A percentile compares a stretch with the other conserved stretches of the same genome.
Conservation (phyloP, 192 early-diverging fungal species). For the Coemansia sp. region DNA sequence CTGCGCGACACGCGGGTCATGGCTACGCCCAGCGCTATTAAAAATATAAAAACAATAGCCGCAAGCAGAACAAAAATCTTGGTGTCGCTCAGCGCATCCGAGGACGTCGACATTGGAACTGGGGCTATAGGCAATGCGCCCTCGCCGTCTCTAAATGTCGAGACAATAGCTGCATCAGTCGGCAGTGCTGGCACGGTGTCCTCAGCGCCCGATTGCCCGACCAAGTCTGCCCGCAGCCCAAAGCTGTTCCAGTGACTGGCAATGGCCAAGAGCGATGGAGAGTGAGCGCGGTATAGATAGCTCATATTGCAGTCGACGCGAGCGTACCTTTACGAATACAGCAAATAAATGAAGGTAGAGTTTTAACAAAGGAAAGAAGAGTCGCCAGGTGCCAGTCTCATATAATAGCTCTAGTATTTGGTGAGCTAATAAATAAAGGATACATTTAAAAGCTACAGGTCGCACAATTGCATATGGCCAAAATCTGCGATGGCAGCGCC, state of each 20-base stretch:
- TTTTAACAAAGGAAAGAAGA: not conserved
- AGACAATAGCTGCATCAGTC: not conserved
- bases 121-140: slow-evolving; percentile 11
- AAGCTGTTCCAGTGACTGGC: not conserved
- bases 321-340: not conserved
- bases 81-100: slow-evolving; percentile 55
- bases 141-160: slow-evolving; percentile 4
- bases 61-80: slow-evolving; percentile 57
- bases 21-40: slow-evolving; percentile 53
- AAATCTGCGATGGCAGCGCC: no score
- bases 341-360: not conserved
- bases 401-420: not conserved
- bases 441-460: not conserved
- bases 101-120: slow-evolving; percentile 10
- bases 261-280: not conserved
- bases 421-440: not conserved
- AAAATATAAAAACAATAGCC: slow-evolving; percentile 53
- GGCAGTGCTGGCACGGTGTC: not conserved
- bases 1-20: slow-evolving; percentile 53
- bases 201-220: not conserved
- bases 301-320: not conserved
- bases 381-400: not conserved
- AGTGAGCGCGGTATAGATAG: not conserved
- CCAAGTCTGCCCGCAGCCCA: not conserved
- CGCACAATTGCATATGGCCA: not conserved